These are phyloP conservation scores for Dactylellina drechsleri DNA, from an alignment of 2,329 filamentous ascomycete species.

Conservation along the genomic window DNA sequence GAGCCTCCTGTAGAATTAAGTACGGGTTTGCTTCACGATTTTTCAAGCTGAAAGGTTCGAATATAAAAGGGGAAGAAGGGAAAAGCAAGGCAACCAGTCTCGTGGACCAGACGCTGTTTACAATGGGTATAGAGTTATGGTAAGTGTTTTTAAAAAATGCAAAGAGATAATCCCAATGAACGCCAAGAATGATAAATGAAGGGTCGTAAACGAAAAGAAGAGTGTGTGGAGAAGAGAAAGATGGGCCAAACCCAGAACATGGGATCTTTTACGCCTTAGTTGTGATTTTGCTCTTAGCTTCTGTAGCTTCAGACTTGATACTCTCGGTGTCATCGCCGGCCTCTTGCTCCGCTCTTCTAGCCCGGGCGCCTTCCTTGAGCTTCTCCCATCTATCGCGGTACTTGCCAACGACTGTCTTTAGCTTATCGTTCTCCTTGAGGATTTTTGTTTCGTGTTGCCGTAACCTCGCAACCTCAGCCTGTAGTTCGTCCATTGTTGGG, in stretches of 20 bases:
- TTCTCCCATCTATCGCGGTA: conserved; percentile 76
- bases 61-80: not conserved
- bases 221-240: conserved; percentile 3
- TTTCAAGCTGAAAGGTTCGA: not conserved
- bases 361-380: conserved; percentile 72
- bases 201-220: conserved; percentile 39
- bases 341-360: conserved; percentile 59
- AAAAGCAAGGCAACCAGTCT: conserved; percentile 3
- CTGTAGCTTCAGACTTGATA: conserved; percentile 35
- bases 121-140: conserved; percentile 39
- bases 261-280: conserved; percentile 1
- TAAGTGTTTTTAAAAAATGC: conserved; percentile 18
- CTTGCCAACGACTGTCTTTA: conserved; percentile 67
- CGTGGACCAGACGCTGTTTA: conserved; percentile 17
- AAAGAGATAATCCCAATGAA: conserved; percentile 25
- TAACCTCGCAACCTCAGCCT: conserved; percentile 49
- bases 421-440: conserved; percentile 69
- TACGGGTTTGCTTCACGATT: too few relatives aligned
- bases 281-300: conserved; percentile 29
- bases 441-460: conserved; percentile 61
- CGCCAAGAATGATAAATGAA: conserved; percentile 36
- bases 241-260: not conserved
- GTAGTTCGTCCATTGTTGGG: conserved; percentile 56
- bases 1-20: too few relatives aligned
- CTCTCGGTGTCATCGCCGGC: conserved; percentile 36